Base-by-base conservation (phyloP, 2,329 filamentous ascomycete genomes). In the Penicillium sp. region DNA sequence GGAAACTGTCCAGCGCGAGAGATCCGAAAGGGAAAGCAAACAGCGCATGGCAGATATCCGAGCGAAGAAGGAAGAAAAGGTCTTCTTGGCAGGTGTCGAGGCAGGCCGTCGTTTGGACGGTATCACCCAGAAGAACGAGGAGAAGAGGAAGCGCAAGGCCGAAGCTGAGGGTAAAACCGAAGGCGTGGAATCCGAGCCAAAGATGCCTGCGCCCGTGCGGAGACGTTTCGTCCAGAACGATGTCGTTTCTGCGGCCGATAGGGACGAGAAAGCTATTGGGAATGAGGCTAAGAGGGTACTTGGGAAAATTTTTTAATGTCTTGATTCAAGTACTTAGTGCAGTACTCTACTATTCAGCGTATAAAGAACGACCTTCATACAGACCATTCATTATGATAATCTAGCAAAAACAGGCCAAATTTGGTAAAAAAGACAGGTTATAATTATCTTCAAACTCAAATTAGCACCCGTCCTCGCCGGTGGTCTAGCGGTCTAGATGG, bases 201-300 rank as follows among this genome's bases (percentile, higher is more conserved):
- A 24, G 68, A 56, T 57, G 61, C 67, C 68, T 30, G 54, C 65
- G 30, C 58, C 72, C 60, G 62, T 76, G 54, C 69, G 76, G 59
- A 73, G 75, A 62, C 70, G 75, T 37, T 82, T 81, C 70, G 76
- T 75, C 63, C 80, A 82, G 68, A 80, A 75, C 65, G 76, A 81
- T 67, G 78, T 79, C 55, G 69, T 72, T 62, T 69, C 69, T 58
- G 65, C 69, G 6, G 10, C 22, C 5, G 37, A 44, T 56, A 63
- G 71, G 58, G 70, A 71, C 53, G 60, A 70, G 26, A 62, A 59
- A 35, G 63, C 45, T 30, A 60, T 80, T 60, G 75, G 67, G 26
- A 75, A 77, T 33, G 77, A 81, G 68, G 75, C 77, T 22, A 79
- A 78, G 71, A 74, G 79, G 40, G 79, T 82, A 10, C 65, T 82